A percentile compares a stretch with the other conserved stretches of the same genome.
These are phyloP conservation scores for Quercus wislizeni DNA, from an alignment of 306 rosid genomes.

Conservation along the genomic window DNA sequence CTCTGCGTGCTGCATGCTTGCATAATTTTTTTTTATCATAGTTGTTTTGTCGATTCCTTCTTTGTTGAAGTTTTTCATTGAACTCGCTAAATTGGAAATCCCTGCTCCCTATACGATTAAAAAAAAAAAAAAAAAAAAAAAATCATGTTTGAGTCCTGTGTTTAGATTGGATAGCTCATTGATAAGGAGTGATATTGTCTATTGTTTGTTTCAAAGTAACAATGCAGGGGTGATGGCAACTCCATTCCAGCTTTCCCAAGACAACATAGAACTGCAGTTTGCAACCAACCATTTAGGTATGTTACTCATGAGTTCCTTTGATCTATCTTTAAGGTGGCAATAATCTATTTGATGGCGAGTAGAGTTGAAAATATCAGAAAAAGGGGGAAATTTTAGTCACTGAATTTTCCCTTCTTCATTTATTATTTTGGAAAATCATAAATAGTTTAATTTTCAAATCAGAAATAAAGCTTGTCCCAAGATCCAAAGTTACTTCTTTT, in stretches of 20 bases:
- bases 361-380: not conserved
- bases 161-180: conserved; percentile 3
- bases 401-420: not conserved
- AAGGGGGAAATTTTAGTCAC: not conserved
- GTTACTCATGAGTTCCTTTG: conserved; percentile 4
- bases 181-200: conserved; percentile 2
- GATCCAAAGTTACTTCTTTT: not conserved
- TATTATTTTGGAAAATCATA: not conserved
- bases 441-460: not conserved
- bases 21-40: not conserved
- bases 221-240: conserved; percentile 85
- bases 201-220: conserved; percentile 51
- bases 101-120: not conserved
- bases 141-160: not conserved
- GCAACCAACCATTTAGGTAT: conserved; percentile 84
- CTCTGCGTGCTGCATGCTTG: not conserved
- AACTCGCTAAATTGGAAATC: not conserved
- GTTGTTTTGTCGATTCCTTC: not conserved
- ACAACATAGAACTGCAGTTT: conserved; percentile 73
- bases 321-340: not conserved
- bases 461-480: not conserved
- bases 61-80: not conserved
- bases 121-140: conserved; percentile 1
- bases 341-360: not conserved
- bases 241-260: conserved; percentile 67